Evolutionary conservation across 306 rosid species (phyloP), one percentile per base, ranked within the genome.

Genomic region (Cucumis cinereus): DNA sequence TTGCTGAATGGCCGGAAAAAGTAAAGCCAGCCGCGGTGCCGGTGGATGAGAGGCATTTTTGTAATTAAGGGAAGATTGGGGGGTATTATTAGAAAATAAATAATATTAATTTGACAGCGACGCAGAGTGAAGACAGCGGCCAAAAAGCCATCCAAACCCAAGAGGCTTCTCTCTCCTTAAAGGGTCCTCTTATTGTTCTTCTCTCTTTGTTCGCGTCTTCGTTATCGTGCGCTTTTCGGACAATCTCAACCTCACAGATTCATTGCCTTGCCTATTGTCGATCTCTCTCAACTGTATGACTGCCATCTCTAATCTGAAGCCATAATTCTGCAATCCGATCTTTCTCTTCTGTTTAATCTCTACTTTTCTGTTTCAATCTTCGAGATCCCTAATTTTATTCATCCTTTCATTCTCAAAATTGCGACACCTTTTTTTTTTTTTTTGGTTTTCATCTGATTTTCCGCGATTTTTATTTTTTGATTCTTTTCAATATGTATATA

Each of bases 231-330:
- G 85, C 90, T 84, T 83, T 87, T 79, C 88, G 77, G 84, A 77
- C 89, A 88, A 83, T 85, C 93, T 86, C 91, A 69, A 84, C 92
- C 89, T 80, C 72, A 75, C 82, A 87, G 88, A 82, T 87, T 88
- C 83, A 60, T 78, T 79, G 52, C 76, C 84, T 84, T 84, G 59
- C n/a, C 45, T 47, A 50, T 76, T 84, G 52, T 78, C 87, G 92
- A 87, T 91, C 94, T 64, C 96, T 64, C 72, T 63, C 73, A 76
- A 78, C 96, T 91, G 98, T 93, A 79, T 84, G 98, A 81, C 73
- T 40, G 77, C 50, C 23, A 83, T 61, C 74, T 82, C 63, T 67
- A 75, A 83, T 92, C 83, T 45, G 10, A 73, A 72, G 26, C 66
- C 84, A 76, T 75, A 73, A 54, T 78, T 71, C 43, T 24, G 69